Evolutionary conservation across 306 rosid genomes (phyloP).

Genomic region (Spatholobus suberectus): DNA sequence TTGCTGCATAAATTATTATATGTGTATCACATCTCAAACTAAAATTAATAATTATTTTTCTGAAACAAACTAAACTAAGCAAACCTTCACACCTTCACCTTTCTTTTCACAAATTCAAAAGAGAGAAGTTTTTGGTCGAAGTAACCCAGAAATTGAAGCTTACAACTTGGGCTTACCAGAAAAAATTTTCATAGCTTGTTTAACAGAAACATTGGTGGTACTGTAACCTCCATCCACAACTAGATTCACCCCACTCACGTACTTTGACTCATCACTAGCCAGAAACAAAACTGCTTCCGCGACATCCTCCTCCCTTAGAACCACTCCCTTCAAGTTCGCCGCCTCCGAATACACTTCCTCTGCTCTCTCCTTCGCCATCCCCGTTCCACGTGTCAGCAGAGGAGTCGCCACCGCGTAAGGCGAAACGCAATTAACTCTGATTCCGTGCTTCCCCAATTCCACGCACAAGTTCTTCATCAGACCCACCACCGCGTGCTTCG

Average conservation of each 20-base stretch:
- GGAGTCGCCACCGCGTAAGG: conserved; percentile 60
- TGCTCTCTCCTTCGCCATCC: conserved; percentile 32
- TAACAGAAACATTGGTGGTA: not conserved
- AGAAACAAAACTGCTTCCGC: conserved; percentile 16
- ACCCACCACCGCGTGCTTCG: conserved; percentile 70
- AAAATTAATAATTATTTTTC: too few species aligned
- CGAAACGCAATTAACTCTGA: conserved; percentile 66
- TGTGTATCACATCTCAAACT: too few species aligned
- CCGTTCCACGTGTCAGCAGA: conserved; percentile 27
- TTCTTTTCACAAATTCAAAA: too few species aligned
- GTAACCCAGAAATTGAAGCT: too few species aligned
- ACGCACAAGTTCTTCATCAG: conserved; percentile 58
- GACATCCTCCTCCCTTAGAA: conserved; percentile 21
- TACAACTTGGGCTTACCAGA: too few species aligned
- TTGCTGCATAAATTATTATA: too few species aligned
- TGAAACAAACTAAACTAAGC: too few species aligned
- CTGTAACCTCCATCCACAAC: conserved; percentile 32
- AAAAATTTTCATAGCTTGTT: too few species aligned
- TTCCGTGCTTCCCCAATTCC: conserved; percentile 61
- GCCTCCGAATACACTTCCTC: not conserved
- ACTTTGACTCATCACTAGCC: conserved; percentile 28
- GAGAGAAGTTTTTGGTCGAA: too few species aligned
- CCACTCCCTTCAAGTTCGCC: conserved; percentile 27
- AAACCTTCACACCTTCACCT: too few species aligned
- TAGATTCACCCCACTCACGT: conserved; percentile 37